A percentile compares a stretch with the other conserved stretches of the same genome.
Conservation (phyloP, 108 stramenopile species). For the Nitzschia sp. region DNA sequence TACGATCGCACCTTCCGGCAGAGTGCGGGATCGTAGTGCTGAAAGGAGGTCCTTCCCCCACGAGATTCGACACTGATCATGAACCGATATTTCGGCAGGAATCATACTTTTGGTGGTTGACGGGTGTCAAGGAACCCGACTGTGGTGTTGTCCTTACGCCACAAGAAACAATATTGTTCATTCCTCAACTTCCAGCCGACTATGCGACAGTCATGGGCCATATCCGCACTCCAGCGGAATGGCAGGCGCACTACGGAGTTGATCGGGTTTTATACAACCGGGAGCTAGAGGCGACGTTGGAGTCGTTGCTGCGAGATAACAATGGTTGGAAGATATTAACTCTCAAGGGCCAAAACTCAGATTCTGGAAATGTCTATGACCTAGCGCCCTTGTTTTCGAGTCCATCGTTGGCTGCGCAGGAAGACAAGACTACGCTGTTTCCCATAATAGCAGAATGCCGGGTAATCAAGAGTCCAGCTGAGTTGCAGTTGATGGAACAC, state of each 20-base stretch:
- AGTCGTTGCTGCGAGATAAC: constrained; percentile 21
- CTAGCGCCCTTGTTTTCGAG: constrained; percentile 49
- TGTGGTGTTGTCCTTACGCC: constrained; percentile 48
- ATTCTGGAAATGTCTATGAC: constrained; percentile 80
- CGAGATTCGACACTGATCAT: constrained; percentile 84
- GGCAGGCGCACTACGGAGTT: constrained; percentile 70
- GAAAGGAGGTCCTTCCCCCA: constrained; percentile 56
- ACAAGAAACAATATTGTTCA: constrained; percentile 61
- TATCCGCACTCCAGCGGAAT: constrained; percentile 65
- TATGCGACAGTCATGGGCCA: constrained; percentile 92
- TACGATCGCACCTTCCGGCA: not conserved
- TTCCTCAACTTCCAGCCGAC: constrained; percentile 78
- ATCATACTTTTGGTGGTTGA: constrained; percentile 94
- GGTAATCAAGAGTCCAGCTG: constrained; percentile 81
- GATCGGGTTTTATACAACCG: constrained; percentile 71
- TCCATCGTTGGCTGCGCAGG: constrained; percentile 17
- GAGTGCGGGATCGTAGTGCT: constrained; percentile 36
- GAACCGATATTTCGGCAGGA: constrained; percentile 92
- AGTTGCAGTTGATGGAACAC: constrained; percentile 86
- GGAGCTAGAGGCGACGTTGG: constrained; percentile 58
- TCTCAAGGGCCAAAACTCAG: constrained; percentile 77
- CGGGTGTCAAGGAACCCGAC: constrained; percentile 93
- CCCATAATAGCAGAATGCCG: constrained; percentile 87
- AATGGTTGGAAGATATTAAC: constrained; percentile 49
- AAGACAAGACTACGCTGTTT: constrained; percentile 64